Percentiles rank a stretch among this genome's conserved stretches.
Evolutionary conservation across 192 early-diverging fungal genomes (phyloP).

Genomic region (Kappamyces sp.): DNA sequence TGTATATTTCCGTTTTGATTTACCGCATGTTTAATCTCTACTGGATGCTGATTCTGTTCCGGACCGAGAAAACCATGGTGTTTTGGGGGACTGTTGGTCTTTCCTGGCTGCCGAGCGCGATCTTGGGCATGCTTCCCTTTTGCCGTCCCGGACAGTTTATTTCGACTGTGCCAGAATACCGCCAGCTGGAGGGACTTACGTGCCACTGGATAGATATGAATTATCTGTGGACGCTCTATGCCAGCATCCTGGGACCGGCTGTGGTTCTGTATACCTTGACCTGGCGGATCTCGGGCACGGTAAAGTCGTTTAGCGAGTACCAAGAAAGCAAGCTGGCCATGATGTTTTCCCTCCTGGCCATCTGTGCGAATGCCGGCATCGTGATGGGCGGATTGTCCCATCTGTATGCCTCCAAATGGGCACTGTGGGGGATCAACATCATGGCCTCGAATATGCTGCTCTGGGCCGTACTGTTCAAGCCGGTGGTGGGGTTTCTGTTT

Average conservation of each 20-base stretch:
- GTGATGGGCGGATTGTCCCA: not conserved
- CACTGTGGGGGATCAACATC: not conserved
- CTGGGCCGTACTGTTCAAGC: not conserved
- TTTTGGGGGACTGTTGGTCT: not conserved
- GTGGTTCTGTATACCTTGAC: not conserved
- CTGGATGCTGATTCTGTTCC: not conserved
- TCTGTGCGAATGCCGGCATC: not conserved
- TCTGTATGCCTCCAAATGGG: not conserved
- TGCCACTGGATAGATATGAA: not conserved
- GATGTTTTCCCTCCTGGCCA: not conserved
- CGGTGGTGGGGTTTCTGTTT: not conserved
- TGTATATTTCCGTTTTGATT: not conserved
- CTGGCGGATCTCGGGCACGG: not conserved
- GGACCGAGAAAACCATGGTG: not conserved
- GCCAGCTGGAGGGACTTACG: not conserved
- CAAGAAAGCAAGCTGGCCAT: slow-evolving; percentile 3
- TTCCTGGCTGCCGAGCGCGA: not conserved
- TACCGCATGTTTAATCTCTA: slow-evolving; percentile 6
- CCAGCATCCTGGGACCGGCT: not conserved
- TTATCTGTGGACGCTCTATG: not conserved
- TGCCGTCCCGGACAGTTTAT: not conserved
- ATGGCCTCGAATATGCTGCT: not conserved
- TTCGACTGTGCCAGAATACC: not conserved
- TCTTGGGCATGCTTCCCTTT: slow-evolving; percentile 3
- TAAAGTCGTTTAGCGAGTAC: slow-evolving; percentile 14